Conservation (phyloP, 1,284 basidiomycete genomes). For the Puccinia hordei region DNA sequence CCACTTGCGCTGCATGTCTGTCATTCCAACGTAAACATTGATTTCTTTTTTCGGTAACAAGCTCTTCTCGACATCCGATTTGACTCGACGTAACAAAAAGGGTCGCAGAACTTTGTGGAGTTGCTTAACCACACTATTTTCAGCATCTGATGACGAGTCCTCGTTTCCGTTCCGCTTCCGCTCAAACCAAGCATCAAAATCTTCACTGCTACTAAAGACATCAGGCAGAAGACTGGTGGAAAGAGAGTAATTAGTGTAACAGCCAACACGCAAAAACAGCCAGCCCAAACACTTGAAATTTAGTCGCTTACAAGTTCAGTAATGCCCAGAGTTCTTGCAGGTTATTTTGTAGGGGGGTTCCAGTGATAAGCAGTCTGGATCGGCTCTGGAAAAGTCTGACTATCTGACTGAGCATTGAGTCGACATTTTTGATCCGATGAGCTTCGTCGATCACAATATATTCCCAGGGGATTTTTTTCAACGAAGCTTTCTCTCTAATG, state of each 20-base stretch:
- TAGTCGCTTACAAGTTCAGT: constrained; percentile 70
- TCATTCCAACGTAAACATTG: constrained; percentile 96
- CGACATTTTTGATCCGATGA: constrained; percentile 98
- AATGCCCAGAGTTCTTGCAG: constrained; percentile 94
- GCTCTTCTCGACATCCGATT: constrained; percentile 95
- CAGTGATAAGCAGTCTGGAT: constrained; percentile 89
- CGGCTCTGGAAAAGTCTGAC: constrained; percentile 87
- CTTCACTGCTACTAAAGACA: constrained; percentile 62
- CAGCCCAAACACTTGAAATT: constrained; percentile 57
- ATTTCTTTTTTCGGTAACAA: constrained; percentile 98
- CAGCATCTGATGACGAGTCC: constrained; percentile 36
- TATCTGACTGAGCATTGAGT: constrained; percentile 93
- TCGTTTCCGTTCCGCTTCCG: constrained; percentile 57
- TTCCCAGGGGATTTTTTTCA: constrained; percentile 95
- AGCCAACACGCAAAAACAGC: not conserved
- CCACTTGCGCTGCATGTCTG: constrained; percentile 99
- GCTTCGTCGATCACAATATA: constrained; percentile 99
- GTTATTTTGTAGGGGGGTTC: constrained; percentile 96
- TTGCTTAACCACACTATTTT: constrained; percentile 82
- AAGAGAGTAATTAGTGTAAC: constrained; percentile 1
- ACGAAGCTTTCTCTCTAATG: constrained; percentile 84
- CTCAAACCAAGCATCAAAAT: constrained; percentile 76
- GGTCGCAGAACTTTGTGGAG: constrained; percentile 95
- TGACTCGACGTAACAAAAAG: constrained; percentile 91
- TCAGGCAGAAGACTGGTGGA: constrained; percentile 57